Evolutionary conservation across 768 basidiomycete species (phyloP), one percentile per base, ranked within the genome.

Genomic region (Phlegmacium glaucopus): DNA sequence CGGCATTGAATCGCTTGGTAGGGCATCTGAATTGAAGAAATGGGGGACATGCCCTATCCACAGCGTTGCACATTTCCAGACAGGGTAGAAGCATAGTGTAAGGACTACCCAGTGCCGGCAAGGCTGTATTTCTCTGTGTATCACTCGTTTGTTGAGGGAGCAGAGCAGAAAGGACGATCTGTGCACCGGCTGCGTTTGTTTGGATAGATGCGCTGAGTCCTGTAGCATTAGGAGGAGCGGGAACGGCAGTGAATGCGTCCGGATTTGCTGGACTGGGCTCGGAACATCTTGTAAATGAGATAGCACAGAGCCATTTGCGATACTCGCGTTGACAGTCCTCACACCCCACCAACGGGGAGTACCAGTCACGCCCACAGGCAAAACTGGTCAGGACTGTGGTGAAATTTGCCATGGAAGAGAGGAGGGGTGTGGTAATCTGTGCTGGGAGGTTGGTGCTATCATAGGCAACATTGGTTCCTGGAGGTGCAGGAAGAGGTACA

Each of bases 281-380:
- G 11, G 77, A 74, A 51, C 91, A 94, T 18, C 91, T 79, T 11
- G 88, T 80, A 58, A 94, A 76, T 8, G 83, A 80, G 12, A 85
- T 67, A 16, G 79, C 62, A 65, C 92, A 94, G 28, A 88, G 75
- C 90, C 90, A 94, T 28, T 68, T 71, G 28, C 85, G 77, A 61
- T 94, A 94, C 17, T 79, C 80, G 16, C 64, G 63, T 52, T 84
- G 78, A 57, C 91, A 94, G 61, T 88, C 84, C 11, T 77, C 73
- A 58, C 92, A 94, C 4, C 80, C 79, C 22, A 87, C 79, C 16
- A 92, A 64, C 0, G 87, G 85, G 6, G 88, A 91, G 67, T 91
- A 94, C 45, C 72, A 59, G 59, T 92, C 90, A 25, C 87, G 77
- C 13, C 88, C 87, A 60, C 92, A 94, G 1, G 89, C 78, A 50